These are phyloP conservation scores for Fraxinus anomala DNA, from an alignment of 257 asterid species.

Conservation along the genomic window DNA sequence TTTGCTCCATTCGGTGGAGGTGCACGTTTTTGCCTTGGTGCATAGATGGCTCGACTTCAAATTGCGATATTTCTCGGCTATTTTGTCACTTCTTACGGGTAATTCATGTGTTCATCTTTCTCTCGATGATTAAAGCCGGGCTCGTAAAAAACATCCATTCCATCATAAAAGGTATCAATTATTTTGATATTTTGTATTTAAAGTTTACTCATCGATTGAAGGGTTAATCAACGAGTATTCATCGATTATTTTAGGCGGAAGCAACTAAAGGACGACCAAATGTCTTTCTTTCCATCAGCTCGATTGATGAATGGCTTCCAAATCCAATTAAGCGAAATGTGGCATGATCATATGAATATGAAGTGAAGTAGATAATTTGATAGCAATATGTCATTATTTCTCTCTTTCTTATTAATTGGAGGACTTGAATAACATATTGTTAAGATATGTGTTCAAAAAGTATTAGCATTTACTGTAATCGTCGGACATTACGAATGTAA, in stretches of 20 bases:
- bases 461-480: not conserved
- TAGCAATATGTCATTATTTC: not conserved
- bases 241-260: conserved; percentile 54
- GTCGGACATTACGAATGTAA: too few species aligned
- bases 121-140: not conserved
- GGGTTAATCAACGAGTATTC: not conserved
- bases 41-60: conserved; percentile 54
- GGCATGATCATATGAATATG: conserved; percentile 2
- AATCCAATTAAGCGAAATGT: conserved; percentile 52
- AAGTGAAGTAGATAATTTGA: conserved; percentile 19
- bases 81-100: conserved; percentile 72
- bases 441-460: too few species aligned
- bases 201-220: not conserved
- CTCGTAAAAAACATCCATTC: too few species aligned
- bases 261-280: conserved; percentile 69
- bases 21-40: too few species aligned
- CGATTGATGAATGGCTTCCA: conserved; percentile 82
- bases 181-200: too few species aligned
- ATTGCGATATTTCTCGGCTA: conserved; percentile 76
- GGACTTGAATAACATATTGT: too few species aligned
- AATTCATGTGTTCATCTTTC: not conserved
- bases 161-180: too few species aligned
- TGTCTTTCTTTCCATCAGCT: conserved; percentile 95
- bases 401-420: not conserved
- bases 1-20: too few species aligned